These are phyloP conservation scores for Leucoagaricus sp. DNA, from an alignment of 1,284 basidiomycete genomes.

Conservation along the genomic window DNA sequence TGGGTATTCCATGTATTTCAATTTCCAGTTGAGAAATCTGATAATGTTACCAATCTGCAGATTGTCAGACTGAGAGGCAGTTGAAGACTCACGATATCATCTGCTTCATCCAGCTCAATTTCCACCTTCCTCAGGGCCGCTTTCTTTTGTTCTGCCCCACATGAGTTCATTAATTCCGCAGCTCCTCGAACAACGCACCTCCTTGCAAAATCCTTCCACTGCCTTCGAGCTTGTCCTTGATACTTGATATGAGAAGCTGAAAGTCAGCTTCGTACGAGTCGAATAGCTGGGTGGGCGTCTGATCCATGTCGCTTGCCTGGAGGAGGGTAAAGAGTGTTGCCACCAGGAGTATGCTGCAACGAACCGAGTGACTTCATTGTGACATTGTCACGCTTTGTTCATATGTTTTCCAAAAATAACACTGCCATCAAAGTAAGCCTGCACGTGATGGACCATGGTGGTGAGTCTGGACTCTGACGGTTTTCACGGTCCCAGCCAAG, in stretches of 20 bases:
- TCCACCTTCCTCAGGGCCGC: constrained; percentile 82
- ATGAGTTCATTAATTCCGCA: not conserved
- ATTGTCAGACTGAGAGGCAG: not conserved
- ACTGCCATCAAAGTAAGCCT: not conserved
- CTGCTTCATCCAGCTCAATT: constrained; percentile 92
- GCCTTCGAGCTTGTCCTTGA: constrained; percentile 67
- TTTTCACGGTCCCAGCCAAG: too few relatives aligned
- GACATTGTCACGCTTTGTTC: not conserved
- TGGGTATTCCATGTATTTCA: constrained; percentile 90
- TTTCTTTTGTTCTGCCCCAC: constrained; percentile 73
- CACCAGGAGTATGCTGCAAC: not conserved
- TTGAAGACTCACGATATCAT: constrained; percentile 76
- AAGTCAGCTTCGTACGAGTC: constrained; percentile 77
- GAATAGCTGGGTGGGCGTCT: constrained; percentile 67
- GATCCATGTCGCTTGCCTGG: constrained; percentile 53
- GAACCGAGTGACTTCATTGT: constrained; percentile 8
- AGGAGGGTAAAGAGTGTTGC: not conserved
- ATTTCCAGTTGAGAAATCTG: constrained; percentile 95
- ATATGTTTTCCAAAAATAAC: not conserved
- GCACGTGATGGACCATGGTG: too few relatives aligned
- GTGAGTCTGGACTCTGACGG: too few relatives aligned
- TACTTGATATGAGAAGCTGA: constrained; percentile 56
- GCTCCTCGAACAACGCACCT: constrained; percentile 39
- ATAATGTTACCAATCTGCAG: not conserved
- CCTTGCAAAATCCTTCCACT: constrained; percentile 55